Evolutionary conservation across 768 basidiomycete genomes (phyloP), one percentile per base, ranked within the genome.

Genomic region (Suillus brevipes): DNA sequence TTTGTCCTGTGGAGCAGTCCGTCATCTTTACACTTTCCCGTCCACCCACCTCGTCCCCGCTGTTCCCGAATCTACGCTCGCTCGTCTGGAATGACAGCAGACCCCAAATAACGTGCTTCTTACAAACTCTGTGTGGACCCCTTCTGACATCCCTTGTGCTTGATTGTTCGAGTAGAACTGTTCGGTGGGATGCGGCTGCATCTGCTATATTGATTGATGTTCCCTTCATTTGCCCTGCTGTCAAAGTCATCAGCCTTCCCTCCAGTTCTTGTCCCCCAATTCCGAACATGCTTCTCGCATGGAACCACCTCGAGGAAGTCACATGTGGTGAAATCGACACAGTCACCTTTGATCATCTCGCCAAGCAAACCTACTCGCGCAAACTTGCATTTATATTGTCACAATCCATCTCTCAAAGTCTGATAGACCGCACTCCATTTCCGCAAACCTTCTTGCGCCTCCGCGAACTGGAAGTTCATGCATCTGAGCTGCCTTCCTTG

Each of bases 51-150:
- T 23, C 55, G 1, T 56, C 34, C 55, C 36, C 34, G 10, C 36
- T 56, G n/a, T 56, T 56, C 36, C 55, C 34, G 55, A 56, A 56
- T 56, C n/a, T 56, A 56, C 36, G 55, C 13, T 56, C 36, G 20
- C 55, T 56, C 31, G 34, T 55, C 12, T 55, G 28, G 53, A 55
- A 36, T 55, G 53, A 55, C 53, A 55, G 25, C 12, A 55, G 34
- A 55, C 34, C 18, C 31, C 34, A 31, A 55, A 36, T 20, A 1
- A 20, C n/a, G 20, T 6, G 9, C 31, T 36, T 55, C 34, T 34
- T 55, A 36, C 20, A 20, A 36, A 34, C 18, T n/a, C 31, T 36
- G 13, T 28, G 50, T 10, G 53, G 53, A 34, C 53, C 53, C 12
- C 53, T 20, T 31, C 34, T 55, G 53, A 36, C 31, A 55, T 55